These are phyloP conservation scores for Cucurbita argyrosperma DNA, from an alignment of 306 rosid species.

Conservation along the genomic window DNA sequence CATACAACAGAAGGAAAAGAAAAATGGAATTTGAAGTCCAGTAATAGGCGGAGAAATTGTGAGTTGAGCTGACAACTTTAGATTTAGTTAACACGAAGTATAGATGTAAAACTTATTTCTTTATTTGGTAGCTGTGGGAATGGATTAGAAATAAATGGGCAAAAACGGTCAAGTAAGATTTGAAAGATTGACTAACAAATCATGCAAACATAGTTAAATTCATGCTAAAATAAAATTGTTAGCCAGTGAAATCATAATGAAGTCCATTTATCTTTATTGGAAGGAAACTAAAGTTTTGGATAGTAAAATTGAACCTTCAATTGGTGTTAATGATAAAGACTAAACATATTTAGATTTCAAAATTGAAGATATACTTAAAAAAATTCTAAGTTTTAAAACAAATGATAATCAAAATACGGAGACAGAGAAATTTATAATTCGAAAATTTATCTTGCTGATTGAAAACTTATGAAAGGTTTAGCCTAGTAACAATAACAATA, in stretches of 20 bases:
- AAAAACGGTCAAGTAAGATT: not conserved
- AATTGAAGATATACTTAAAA: not conserved
- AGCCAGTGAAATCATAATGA: not conserved
- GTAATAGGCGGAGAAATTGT: not conserved
- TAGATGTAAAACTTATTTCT: not conserved
- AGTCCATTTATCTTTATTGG: not conserved
- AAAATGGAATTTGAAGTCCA: not conserved
- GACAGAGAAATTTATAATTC: not conserved
- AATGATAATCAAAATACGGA: not conserved
- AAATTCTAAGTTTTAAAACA: not conserved
- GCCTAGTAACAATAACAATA: not conserved
- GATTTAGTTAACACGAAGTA: too few species aligned
- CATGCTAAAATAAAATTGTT: not conserved
- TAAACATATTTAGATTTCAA: not conserved
- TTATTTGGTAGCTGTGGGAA: too few species aligned
- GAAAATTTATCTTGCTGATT: not conserved
- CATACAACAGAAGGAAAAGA: not conserved
- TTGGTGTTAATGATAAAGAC: not conserved
- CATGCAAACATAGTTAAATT: not conserved
- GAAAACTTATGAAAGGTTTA: not conserved
- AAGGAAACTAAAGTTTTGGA: not conserved
- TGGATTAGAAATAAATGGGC: not conserved
- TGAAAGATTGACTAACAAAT: not conserved
- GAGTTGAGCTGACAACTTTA: not conserved
- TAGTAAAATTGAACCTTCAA: not conserved